A percentile compares a stretch with the other conserved stretches of the same genome.
phyloP scores from a whole-genome alignment of 192 early-diverging fungal species.

The Chytriomyces confervae region DNA sequence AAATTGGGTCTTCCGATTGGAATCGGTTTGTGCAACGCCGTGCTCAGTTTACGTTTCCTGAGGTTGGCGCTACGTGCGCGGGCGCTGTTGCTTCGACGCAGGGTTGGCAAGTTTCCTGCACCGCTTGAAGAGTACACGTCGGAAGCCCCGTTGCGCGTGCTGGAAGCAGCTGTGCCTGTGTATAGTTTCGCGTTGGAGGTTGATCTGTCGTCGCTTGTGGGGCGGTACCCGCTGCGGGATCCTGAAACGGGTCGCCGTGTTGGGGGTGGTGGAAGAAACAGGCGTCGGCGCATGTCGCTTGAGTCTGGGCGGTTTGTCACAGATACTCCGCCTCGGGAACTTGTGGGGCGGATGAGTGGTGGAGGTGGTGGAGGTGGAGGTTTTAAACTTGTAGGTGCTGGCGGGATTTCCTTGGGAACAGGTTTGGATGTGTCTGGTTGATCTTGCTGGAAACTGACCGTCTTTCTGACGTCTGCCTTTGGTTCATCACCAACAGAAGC shows the following conservation, averaged over 20 bases:
- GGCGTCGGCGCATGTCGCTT: constrained; percentile 1
- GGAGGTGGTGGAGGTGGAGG: too few relatives aligned
- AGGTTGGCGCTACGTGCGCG: not conserved
- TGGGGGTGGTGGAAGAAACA: not conserved
- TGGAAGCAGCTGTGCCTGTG: not conserved
- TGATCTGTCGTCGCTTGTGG: not conserved
- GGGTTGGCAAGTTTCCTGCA: not conserved
- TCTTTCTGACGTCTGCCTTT: not conserved
- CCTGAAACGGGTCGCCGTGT: not conserved
- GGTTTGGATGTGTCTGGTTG: not conserved
- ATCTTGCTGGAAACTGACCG: not conserved
- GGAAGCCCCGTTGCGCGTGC: not conserved
- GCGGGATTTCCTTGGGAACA: too few relatives aligned
- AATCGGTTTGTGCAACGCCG: not conserved
- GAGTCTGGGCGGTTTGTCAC: not conserved
- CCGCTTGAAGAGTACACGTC: not conserved
- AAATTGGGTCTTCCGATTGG: not conserved
- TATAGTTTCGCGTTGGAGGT: not conserved
- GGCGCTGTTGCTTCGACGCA: not conserved
- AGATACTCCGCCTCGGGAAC: too few relatives aligned
- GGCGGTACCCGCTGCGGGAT: too few relatives aligned
- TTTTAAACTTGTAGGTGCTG: too few relatives aligned
- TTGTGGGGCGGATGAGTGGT: too few relatives aligned
- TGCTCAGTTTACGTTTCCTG: not conserved
- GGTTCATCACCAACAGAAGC: not conserved